These are phyloP conservation scores for Neobulgaria alba DNA, from an alignment of 2,329 filamentous ascomycete species.

Conservation along the genomic window DNA sequence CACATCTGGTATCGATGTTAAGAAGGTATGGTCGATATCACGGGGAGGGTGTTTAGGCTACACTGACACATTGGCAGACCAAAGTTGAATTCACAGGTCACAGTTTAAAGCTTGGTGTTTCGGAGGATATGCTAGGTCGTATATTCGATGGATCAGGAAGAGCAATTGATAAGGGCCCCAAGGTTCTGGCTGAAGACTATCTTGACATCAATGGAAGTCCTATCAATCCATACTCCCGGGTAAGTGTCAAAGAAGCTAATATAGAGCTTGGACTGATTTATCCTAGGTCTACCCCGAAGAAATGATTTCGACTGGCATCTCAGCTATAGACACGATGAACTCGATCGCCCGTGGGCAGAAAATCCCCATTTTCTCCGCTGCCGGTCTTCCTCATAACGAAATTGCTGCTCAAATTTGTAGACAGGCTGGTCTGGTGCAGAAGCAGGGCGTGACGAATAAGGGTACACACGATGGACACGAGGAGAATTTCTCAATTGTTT, in stretches of 20 bases:
- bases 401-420: conserved; percentile 98
- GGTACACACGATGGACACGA: conserved; percentile 93
- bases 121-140: conserved; percentile 98
- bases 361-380: conserved; percentile 98
- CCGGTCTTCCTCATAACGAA: conserved; percentile 98
- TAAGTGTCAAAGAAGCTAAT: too few relatives aligned
- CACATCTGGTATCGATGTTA: conserved; percentile 94
- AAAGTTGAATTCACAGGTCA: conserved; percentile 96
- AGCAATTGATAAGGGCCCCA: conserved; percentile 97
- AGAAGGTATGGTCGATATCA: conserved; percentile 57
- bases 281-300: conserved; percentile 98
- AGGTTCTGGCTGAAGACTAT: conserved; percentile 95
- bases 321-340: conserved; percentile 97
- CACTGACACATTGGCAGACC: conserved; percentile 47
- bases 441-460: conserved; percentile 73
- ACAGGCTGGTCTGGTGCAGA: conserved; percentile 84
- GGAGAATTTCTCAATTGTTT: conserved; percentile 99
- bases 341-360: conserved; percentile 97
- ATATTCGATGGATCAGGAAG: conserved; percentile 97
- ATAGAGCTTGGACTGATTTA: too few relatives aligned
- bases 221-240: conserved; percentile 96
- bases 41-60: background rate
- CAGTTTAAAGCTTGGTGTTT: conserved; percentile 96
- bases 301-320: conserved; percentile 99
- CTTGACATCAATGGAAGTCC: conserved; percentile 98